Evolutionary conservation across 805 yeast genomes (phyloP).

Genomic region (Hanseniaspora jakobsenii): DNA sequence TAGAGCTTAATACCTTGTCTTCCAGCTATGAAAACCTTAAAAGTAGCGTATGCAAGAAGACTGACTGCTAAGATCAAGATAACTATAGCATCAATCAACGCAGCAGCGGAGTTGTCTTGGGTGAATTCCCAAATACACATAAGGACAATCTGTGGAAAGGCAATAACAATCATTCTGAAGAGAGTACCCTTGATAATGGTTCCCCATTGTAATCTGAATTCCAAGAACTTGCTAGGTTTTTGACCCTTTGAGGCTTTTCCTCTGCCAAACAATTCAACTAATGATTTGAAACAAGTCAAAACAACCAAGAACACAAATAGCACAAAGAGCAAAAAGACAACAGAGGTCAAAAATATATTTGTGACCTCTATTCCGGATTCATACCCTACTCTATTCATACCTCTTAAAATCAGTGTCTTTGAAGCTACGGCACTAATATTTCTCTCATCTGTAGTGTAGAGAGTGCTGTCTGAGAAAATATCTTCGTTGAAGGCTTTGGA

Average conservation of each 20-base stretch:
- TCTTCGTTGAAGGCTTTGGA: constrained; percentile 36
- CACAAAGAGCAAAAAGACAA: constrained; percentile 70
- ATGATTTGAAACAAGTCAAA: constrained; percentile 54
- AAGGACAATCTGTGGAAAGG: constrained; percentile 76
- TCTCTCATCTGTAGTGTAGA: constrained; percentile 65
- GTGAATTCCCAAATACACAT: constrained; percentile 85
- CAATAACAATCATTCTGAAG: constrained; percentile 68
- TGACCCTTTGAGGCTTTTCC: constrained; percentile 45
- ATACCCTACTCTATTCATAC: constrained; percentile 83
- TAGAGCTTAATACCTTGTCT: constrained; percentile 55
- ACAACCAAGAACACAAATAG: constrained; percentile 47
- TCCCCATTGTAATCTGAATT: constrained; percentile 73
- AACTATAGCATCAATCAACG: constrained; percentile 65
- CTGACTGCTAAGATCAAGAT: constrained; percentile 46
- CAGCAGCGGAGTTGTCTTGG: constrained; percentile 70
- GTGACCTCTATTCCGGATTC: constrained; percentile 78
- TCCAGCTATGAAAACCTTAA: constrained; percentile 65
- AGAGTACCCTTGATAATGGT: constrained; percentile 78
- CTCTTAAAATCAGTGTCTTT: constrained; percentile 72
- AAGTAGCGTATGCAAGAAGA: constrained; percentile 59
- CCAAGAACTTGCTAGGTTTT: constrained; percentile 45
- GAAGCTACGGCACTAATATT: constrained; percentile 42
- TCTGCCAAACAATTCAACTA: constrained; percentile 50
- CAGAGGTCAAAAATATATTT: constrained; percentile 72
- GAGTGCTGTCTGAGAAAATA: constrained; percentile 36